phyloP scores from a whole-genome alignment of 495 filamentous ascomycete genomes.

The Pseudotulostoma volvatum region DNA sequence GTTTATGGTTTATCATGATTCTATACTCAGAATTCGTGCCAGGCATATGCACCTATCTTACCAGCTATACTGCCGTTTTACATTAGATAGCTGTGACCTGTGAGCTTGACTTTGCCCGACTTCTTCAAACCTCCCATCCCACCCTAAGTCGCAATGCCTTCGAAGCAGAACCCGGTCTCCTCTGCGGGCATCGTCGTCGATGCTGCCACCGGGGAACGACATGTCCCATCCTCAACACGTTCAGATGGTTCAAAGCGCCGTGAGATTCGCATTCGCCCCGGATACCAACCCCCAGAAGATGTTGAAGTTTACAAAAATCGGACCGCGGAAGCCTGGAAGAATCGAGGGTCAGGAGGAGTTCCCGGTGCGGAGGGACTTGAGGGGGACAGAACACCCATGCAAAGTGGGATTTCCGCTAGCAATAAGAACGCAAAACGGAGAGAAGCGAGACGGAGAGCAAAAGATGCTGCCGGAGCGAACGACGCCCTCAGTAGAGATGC shows the following conservation, averaged over 20 bases:
- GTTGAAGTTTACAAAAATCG: conserved; percentile 93
- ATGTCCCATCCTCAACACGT: conserved; percentile 74
- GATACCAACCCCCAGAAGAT: conserved; percentile 90
- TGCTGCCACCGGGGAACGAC: conserved; percentile 54
- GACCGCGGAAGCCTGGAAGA: conserved; percentile 73
- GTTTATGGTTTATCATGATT: too few relatives aligned
- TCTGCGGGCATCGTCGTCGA: conserved; percentile 62
- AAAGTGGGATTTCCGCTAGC: conserved; percentile 32
- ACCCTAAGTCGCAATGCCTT: too few relatives aligned
- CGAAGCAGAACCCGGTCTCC: conserved; percentile 9
- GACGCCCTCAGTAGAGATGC: conserved; percentile 14
- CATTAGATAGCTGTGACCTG: too few relatives aligned
- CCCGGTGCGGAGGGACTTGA: conserved; percentile 60
- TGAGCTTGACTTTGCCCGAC: too few relatives aligned
- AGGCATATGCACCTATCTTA: too few relatives aligned
- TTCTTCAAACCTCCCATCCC: too few relatives aligned
- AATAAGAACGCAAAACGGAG: conserved; percentile 92
- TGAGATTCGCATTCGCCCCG: conserved; percentile 84
- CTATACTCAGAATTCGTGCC: too few relatives aligned
- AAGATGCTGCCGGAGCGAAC: conserved; percentile 27
- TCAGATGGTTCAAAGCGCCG: conserved; percentile 77
- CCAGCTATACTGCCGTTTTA: too few relatives aligned
- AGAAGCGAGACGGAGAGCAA: conserved; percentile 79
- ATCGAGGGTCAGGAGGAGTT: conserved; percentile 56
- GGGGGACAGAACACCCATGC: conserved; percentile 25